Evolutionary conservation across 116 monocot genomes (phyloP).

Genomic region (Iris pallida): DNA sequence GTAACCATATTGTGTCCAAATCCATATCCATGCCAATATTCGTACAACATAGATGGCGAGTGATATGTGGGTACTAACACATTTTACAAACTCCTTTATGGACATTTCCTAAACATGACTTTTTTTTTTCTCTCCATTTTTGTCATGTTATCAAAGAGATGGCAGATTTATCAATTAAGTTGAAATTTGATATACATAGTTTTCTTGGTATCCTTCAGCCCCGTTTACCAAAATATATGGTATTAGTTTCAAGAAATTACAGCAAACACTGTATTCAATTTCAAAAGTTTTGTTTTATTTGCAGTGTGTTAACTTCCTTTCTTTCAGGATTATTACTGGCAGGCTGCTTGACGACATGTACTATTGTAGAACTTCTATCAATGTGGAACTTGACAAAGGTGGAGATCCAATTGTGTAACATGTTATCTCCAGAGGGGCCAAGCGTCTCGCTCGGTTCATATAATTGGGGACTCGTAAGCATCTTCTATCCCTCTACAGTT

Average conservation of each 20-base stretch:
- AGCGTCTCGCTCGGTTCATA: conserved; percentile 71
- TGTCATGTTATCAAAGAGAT: no score
- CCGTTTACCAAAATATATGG: no score
- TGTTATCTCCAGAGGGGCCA: conserved; percentile 86
- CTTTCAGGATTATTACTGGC: conserved; percentile 56
- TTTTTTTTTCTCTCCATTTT: no score
- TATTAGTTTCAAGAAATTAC: neutral
- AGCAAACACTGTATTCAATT: neutral
- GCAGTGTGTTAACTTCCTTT: neutral
- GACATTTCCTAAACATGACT: no score
- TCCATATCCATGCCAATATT: no score
- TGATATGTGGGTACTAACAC: no score
- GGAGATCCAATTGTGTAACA: conserved; percentile 82
- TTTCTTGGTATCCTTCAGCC: no score
- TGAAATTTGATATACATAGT: no score
- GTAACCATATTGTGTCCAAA: no score
- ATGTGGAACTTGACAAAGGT: conserved; percentile 98
- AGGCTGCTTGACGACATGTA: conserved; percentile 57
- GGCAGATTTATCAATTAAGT: no score
- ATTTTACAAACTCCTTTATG: no score
- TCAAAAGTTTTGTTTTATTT: neutral
- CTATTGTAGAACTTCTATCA: conserved; percentile 76
- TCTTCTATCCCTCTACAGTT: neutral
- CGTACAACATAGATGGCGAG: no score
- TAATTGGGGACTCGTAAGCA: conserved; percentile 91